phyloP scores from a whole-genome alignment of 2,329 filamentous ascomycete species.

The Venturia effusa region DNA sequence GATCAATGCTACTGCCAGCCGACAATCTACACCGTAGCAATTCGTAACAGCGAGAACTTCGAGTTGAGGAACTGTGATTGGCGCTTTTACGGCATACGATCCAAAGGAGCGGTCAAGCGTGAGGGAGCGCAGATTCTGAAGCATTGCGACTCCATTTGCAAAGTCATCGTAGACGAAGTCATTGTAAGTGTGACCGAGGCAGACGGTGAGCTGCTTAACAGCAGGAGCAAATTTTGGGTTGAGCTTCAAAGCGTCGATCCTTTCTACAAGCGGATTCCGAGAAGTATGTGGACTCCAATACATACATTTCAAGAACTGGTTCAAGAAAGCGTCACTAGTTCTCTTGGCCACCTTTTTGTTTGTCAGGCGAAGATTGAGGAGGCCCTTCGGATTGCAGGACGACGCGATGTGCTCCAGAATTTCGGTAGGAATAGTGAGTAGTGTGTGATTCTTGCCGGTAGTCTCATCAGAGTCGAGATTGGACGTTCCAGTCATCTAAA shows the following conservation, averaged over 20 bases:
- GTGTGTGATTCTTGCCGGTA: background rate
- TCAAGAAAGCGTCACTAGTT: background rate
- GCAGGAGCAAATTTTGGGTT: background rate
- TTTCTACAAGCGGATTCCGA: too few relatives aligned
- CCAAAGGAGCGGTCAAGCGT: background rate
- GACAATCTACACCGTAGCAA: background rate
- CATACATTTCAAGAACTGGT: background rate
- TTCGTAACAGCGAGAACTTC: background rate
- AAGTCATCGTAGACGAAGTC: background rate
- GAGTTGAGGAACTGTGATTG: background rate
- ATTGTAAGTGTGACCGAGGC: too few relatives aligned
- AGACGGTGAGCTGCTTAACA: background rate
- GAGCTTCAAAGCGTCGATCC: background rate
- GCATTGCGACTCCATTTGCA: background rate
- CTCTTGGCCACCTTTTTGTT: background rate
- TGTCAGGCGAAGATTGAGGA: background rate
- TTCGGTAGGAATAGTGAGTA: background rate
- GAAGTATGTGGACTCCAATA: too few relatives aligned
- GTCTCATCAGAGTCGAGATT: background rate
- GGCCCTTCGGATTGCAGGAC: background rate
- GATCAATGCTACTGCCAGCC: background rate
- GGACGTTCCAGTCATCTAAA: background rate
- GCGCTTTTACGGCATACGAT: background rate
- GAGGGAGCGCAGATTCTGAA: background rate
- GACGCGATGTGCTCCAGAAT: background rate